Evolutionary conservation across 257 asterid genomes (phyloP).

Genomic region (Solanum piurae): DNA sequence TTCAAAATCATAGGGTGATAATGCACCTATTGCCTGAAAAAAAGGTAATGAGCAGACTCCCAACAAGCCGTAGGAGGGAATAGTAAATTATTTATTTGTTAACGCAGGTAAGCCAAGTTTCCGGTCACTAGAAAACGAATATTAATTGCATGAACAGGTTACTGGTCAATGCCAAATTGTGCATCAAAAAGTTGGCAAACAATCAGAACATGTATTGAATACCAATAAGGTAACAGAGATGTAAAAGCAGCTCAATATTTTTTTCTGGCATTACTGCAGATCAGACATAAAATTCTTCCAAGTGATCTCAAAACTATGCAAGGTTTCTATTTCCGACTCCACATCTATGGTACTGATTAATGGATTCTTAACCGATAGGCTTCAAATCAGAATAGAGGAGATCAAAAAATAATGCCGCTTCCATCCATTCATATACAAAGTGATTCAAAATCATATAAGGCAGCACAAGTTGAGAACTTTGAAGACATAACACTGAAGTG

Average conservation of each 20-base stretch:
- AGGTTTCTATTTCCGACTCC: not conserved
- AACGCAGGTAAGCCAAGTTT: not conserved
- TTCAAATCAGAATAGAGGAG: not conserved
- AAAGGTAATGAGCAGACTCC: not conserved
- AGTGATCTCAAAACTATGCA: not conserved
- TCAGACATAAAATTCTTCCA: not conserved
- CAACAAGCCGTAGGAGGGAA: not conserved
- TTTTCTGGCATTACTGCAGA: not conserved
- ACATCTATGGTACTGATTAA: not conserved
- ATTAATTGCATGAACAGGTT: not conserved
- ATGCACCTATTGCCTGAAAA: not conserved
- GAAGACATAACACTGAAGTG: not conserved
- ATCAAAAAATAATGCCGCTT: not conserved
- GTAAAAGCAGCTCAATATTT: not conserved
- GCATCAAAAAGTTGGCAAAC: not conserved
- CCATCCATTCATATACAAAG: not conserved
- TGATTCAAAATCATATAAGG: not conserved
- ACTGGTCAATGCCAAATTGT: not conserved
- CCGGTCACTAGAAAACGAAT: not conserved
- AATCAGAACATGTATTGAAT: not conserved
- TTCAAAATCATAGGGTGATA: not conserved
- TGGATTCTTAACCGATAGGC: not conserved
- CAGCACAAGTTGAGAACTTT: not conserved
- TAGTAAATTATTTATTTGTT: not conserved
- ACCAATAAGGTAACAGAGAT: not conserved